Evolutionary conservation across 2,329 filamentous ascomycete species (phyloP).

Genomic region (Stemphylium beticola): DNA sequence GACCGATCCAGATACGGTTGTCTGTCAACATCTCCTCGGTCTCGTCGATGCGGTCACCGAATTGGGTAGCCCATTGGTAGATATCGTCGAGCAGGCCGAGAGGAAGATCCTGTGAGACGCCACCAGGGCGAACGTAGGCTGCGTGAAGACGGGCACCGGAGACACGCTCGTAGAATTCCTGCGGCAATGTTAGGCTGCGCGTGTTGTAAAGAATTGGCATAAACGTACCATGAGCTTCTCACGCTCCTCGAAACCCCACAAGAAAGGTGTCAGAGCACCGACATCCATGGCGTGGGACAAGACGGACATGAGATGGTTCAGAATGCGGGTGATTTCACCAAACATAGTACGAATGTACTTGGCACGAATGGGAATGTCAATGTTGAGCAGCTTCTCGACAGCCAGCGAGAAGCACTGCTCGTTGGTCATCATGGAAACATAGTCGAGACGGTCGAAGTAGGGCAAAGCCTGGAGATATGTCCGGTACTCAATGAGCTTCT

Average conservation of each 20-base stretch:
- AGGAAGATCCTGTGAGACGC: constrained; percentile 94
- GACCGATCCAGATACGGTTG: constrained; percentile 98
- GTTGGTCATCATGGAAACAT: constrained; percentile 99
- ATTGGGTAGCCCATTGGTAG: constrained; percentile 99
- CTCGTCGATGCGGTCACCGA: constrained; percentile 97
- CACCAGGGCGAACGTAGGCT: constrained; percentile 94
- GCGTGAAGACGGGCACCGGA: constrained; percentile 97
- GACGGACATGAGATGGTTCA: constrained; percentile 98
- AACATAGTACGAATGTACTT: constrained; percentile 98
- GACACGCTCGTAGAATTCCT: constrained; percentile 99
- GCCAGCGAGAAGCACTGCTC: constrained; percentile 96
- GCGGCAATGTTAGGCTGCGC: constrained; percentile 14
- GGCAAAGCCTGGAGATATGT: constrained; percentile 97
- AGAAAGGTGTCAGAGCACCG: constrained; percentile 93
- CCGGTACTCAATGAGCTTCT: constrained; percentile 99
- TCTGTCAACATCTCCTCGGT: constrained; percentile 98
- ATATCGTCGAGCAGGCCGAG: constrained; percentile 96
- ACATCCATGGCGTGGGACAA: constrained; percentile 99
- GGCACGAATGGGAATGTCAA: constrained; percentile 92
- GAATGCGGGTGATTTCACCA: constrained; percentile 87
- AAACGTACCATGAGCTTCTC: constrained; percentile 93
- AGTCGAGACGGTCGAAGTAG: constrained; percentile 98
- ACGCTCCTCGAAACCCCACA: constrained; percentile 99
- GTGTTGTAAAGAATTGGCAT: neutral
- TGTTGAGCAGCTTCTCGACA: constrained; percentile 96